phyloP scores from a whole-genome alignment of 83 land plant species.

The Larix sibirica region DNA sequence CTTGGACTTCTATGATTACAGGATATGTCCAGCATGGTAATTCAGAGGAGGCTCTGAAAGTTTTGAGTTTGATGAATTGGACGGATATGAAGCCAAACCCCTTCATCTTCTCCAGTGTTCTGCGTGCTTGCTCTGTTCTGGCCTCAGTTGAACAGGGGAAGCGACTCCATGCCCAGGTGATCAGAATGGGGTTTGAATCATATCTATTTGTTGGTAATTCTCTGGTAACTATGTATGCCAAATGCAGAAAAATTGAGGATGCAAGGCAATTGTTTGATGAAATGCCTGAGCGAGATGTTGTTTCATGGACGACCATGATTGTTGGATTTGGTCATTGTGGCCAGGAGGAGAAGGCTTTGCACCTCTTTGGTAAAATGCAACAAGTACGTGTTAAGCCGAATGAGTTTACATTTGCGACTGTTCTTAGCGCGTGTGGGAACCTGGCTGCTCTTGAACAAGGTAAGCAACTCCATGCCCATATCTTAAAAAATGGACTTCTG shows the following conservation, averaged over 20 bases:
- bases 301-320: conserved; percentile 51
- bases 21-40: conserved; percentile 28
- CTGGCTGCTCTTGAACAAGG: conserved; percentile 46
- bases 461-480: conserved; percentile 22
- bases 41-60: conserved; percentile 27
- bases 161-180: conserved; percentile 34
- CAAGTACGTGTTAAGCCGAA: conserved; percentile 38
- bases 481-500: background rate
- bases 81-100: conserved; percentile 23
- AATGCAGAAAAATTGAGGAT: conserved; percentile 37
- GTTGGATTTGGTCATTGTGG: conserved; percentile 34
- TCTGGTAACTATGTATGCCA: conserved; percentile 50
- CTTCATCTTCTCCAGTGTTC: conserved; percentile 32
- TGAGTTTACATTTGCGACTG: conserved; percentile 43
- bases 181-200: conserved; percentile 26
- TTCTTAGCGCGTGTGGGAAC: conserved; percentile 39
- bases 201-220: conserved; percentile 40
- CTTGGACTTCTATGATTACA: conserved; percentile 38
- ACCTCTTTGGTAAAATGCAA: conserved; percentile 45
- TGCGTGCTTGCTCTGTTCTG: conserved; percentile 40
- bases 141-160: conserved; percentile 22
- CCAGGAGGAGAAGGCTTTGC: conserved; percentile 35
- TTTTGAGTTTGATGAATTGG: conserved; percentile 18
- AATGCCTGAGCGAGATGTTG: conserved; percentile 30
- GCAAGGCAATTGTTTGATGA: conserved; percentile 24